Evolutionary conservation across 1,284 basidiomycete species (phyloP), one percentile per base, ranked within the genome.

Genomic region (Apiotrichum domesticum): DNA sequence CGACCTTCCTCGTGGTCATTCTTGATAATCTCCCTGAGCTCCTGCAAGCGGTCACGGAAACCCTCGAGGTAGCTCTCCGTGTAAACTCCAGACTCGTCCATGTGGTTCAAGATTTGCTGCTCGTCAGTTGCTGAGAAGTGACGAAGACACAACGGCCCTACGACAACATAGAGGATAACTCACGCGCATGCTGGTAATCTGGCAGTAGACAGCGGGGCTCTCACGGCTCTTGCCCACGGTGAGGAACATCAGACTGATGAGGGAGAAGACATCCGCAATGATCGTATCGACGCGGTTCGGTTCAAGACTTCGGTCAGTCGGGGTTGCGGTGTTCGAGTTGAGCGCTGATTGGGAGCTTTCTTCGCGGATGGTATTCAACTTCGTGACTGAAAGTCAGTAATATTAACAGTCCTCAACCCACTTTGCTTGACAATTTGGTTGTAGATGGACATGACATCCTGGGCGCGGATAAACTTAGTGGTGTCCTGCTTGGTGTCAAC

Each of bases 401-500:
- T 32, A 37, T n/a, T 33, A 13, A 47, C 32, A 29, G 35, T 45
- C 35, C 42, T 41, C 46, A 21, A 62, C 75, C 55, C 48, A 90
- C 93, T 87, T 83, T 98, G 93, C 75, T 95, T 94, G 63, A 98
- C 88, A 62, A 96, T 90, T 6, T 87, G 84, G 66, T 92, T 89
- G 81, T 98, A 98, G 63, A 98, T 85, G 46, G 85, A 82, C 75
- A 96, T 88, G 55, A 98, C 95, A 80, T 95, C 95, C 63, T 89
- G 87, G 3, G 90, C 82, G 68, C 93, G 90, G 77, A 94, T 90
- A 78, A 87, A 95, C 65, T 58, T 90, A 84, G 66, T 84, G 84
- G 68, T 88, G 82, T 79, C 93, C 87, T 81, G 88, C 11, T 35
- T 11, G 43, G 5, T 44, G 21, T 46, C 37, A 39, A 8, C 4